These are phyloP conservation scores for Allantophomopsis lycopodina DNA, from an alignment of 2,329 filamentous ascomycete species.

Conservation along the genomic window DNA sequence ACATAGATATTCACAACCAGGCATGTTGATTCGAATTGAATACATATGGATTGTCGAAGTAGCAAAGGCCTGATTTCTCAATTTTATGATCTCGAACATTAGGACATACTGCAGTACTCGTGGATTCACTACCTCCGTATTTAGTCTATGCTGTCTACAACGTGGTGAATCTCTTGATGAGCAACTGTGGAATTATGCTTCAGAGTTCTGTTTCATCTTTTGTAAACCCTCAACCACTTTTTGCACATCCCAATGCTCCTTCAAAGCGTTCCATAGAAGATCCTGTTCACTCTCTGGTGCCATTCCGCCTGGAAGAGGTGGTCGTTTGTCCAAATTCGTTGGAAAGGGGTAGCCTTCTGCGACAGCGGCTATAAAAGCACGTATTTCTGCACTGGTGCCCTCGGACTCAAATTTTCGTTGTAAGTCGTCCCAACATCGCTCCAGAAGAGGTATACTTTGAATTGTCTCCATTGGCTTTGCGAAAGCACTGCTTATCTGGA, in stretches of 20 bases:
- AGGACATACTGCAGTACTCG: too few species aligned
- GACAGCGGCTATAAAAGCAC: slow-evolving; percentile 33
- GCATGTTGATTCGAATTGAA: too few species aligned
- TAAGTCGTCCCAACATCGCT: slow-evolving; percentile 28
- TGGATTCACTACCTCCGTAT: too few species aligned
- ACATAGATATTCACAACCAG: too few species aligned
- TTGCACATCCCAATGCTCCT: slow-evolving; percentile 23
- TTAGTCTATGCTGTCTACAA: too few species aligned
- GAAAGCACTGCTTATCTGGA: slow-evolving; percentile 47
- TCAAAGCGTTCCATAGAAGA: slow-evolving; percentile 28
- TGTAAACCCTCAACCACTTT: too few species aligned
- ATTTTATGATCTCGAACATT: too few species aligned
- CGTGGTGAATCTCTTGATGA: too few species aligned
- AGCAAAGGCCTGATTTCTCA: too few species aligned
- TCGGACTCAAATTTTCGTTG: slow-evolving; percentile 17
- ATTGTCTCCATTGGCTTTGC: slow-evolving; percentile 51
- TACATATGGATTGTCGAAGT: too few species aligned
- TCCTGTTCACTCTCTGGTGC: slow-evolving; percentile 45
- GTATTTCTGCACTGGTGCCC: slow-evolving; percentile 26
- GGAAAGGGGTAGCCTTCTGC: slow-evolving; percentile 48
- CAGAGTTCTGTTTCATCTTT: too few species aligned
- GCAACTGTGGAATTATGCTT: too few species aligned
- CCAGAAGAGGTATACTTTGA: slow-evolving; percentile 33
- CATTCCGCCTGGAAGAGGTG: slow-evolving; percentile 41
- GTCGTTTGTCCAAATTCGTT: slow-evolving; percentile 42